These are phyloP conservation scores for Selenicereus undatus DNA, from an alignment of 148 eudicot species.

Conservation along the genomic window DNA sequence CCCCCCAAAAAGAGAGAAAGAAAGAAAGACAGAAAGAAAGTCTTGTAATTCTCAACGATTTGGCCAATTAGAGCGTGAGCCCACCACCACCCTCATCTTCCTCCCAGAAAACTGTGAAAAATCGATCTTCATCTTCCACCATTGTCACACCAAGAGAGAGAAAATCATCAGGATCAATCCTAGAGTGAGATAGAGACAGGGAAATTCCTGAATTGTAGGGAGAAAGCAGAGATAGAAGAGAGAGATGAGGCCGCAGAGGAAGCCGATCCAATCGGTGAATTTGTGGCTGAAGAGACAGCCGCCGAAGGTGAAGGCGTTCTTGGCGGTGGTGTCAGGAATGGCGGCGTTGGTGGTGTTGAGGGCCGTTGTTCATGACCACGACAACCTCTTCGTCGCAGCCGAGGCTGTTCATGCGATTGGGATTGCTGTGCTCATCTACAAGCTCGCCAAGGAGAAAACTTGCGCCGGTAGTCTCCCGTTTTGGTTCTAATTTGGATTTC, in stretches of 20 bases:
- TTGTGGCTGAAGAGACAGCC: constrained; percentile 76
- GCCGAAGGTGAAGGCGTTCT: constrained; percentile 85
- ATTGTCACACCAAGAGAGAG: not conserved
- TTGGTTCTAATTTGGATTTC: not conserved
- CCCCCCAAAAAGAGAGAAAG: too few relatives aligned
- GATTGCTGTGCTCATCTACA: constrained; percentile 69
- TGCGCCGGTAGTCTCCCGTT: constrained; percentile 59
- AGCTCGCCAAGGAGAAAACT: constrained; percentile 82
- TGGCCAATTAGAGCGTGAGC: not conserved
- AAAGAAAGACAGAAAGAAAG: too few relatives aligned
- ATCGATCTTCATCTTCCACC: constrained; percentile 1
- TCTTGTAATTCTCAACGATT: not conserved
- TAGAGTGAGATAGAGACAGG: not conserved
- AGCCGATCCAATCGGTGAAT: constrained; percentile 60
- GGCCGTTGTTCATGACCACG: constrained; percentile 74
- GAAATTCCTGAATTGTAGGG: not conserved
- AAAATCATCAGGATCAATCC: not conserved
- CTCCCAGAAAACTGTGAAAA: not conserved
- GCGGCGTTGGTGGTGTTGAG: constrained; percentile 60
- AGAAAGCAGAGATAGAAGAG: not conserved
- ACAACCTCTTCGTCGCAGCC: constrained; percentile 83
- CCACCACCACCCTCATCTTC: not conserved
- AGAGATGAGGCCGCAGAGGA: constrained; percentile 57
- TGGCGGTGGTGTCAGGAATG: constrained; percentile 77
- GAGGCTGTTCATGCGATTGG: constrained; percentile 89